These are phyloP conservation scores for Clitopilus hobsonii DNA, from an alignment of 768 basidiomycete genomes.

Conservation along the genomic window DNA sequence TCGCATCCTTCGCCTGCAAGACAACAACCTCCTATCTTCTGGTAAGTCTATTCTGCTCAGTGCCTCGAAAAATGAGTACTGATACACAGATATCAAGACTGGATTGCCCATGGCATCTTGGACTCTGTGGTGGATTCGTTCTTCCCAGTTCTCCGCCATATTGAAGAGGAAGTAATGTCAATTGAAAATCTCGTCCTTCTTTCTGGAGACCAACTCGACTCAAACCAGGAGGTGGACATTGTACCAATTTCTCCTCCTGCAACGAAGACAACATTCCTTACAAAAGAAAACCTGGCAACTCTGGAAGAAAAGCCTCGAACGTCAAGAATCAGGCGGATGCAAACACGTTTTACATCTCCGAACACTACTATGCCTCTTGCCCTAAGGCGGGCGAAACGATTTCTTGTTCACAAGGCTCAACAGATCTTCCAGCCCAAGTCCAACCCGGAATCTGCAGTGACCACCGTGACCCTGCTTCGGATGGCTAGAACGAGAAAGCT, in stretches of 20 bases:
- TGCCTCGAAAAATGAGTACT: neutral
- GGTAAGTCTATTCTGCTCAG: conserved; percentile 36
- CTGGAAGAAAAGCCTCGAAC: conserved; percentile 5
- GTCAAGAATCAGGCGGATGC: conserved; percentile 18
- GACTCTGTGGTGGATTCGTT: conserved; percentile 95
- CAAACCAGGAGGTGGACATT: neutral
- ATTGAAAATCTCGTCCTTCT: conserved; percentile 70
- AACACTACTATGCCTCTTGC: conserved; percentile 28
- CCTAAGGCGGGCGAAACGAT: conserved; percentile 31
- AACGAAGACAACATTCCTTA: neutral
- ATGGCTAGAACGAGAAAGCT: conserved; percentile 78
- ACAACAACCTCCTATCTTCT: conserved; percentile 64
- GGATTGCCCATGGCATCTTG: conserved; percentile 90
- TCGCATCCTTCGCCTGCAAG: conserved; percentile 60
- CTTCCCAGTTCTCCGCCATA: conserved; percentile 77
- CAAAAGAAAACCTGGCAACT: neutral
- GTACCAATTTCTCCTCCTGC: neutral
- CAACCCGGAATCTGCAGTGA: conserved; percentile 22
- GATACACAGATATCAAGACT: conserved; percentile 47
- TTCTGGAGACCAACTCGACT: conserved; percentile 3
- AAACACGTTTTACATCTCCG: conserved; percentile 27
- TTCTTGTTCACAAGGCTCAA: conserved; percentile 19
- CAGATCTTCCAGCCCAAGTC: conserved; percentile 8
- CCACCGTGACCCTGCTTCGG: conserved; percentile 54
- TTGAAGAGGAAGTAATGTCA: conserved; percentile 75